Conservation (phyloP, 305 asterid genomes). For the Ajuga reptans region DNA sequence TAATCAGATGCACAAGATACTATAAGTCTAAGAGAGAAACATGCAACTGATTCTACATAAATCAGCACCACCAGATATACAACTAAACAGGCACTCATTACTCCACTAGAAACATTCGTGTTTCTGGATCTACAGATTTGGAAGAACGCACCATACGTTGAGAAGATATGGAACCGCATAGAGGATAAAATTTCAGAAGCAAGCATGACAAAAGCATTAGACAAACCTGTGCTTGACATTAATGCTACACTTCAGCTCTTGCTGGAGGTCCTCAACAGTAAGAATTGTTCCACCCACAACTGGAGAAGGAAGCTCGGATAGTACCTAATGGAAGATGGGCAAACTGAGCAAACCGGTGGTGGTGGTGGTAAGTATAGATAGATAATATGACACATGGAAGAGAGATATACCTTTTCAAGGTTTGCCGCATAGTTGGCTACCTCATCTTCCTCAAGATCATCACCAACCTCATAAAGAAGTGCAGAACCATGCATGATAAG, state of each 20-base stretch:
- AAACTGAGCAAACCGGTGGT: constrained; percentile 12
- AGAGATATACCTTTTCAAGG: constrained; percentile 68
- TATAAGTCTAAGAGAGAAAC: neutral
- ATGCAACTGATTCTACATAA: neutral
- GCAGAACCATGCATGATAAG: constrained; percentile 75
- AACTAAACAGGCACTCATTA: neutral
- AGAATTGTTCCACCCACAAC: constrained; percentile 73
- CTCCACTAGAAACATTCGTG: neutral
- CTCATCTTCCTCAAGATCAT: constrained; percentile 88
- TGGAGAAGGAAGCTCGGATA: constrained; percentile 77
- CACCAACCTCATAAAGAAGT: constrained; percentile 94
- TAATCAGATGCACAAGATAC: neutral
- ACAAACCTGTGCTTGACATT: constrained; percentile 76
- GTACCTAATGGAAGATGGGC: constrained; percentile 45
- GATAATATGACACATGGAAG: neutral
- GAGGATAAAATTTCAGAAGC: neutral
- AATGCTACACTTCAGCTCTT: constrained; percentile 81
- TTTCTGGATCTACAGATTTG: neutral
- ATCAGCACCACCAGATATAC: neutral
- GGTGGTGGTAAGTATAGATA: neutral
- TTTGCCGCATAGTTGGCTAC: constrained; percentile 82
- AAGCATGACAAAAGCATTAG: neutral
- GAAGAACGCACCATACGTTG: neutral
- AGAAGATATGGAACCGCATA: neutral
- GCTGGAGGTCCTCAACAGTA: constrained; percentile 93